A percentile compares a stretch with the other conserved stretches of the same genome.
Conservation (phyloP, 192 early-diverging fungal genomes). For the Linnemannia exigua region DNA sequence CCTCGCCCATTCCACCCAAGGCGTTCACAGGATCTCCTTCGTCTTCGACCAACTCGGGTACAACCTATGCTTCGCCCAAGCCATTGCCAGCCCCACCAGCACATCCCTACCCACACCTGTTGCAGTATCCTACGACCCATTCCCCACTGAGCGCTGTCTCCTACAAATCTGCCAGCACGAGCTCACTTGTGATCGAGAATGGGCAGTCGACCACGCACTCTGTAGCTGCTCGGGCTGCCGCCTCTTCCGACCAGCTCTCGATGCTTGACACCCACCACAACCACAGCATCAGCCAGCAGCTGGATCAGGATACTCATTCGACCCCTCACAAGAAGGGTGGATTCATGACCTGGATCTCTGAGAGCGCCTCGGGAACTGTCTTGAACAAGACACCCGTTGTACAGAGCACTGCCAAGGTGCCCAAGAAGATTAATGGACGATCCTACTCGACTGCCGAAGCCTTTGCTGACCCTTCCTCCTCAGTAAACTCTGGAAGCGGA, state of each 20-base stretch:
- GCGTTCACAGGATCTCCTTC: constrained; percentile 32
- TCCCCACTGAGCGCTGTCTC: constrained; percentile 36
- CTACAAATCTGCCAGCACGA: constrained; percentile 53
- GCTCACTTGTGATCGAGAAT: constrained; percentile 43
- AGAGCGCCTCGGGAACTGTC: constrained; percentile 49
- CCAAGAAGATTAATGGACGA: constrained; percentile 36
- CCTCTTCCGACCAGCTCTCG: constrained; percentile 39
- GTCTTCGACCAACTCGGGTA: constrained; percentile 43
- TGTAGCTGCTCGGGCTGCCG: not conserved
- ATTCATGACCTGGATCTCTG: constrained; percentile 51
- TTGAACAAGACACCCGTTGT: constrained; percentile 41
- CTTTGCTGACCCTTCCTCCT: constrained; percentile 10
- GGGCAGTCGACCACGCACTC: constrained; percentile 27
- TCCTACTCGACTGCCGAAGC: constrained; percentile 30
- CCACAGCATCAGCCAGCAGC: not conserved
- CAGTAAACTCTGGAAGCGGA: not conserved
- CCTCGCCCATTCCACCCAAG: constrained; percentile 41
- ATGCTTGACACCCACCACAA: not conserved
- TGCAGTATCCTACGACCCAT: constrained; percentile 21
- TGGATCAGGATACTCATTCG: not conserved
- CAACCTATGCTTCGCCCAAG: constrained; percentile 48
- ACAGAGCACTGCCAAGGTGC: constrained; percentile 47
- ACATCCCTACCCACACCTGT: constrained; percentile 34
- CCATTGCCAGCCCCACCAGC: constrained; percentile 51
- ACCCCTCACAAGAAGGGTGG: constrained; percentile 27